A percentile compares a stretch with the other conserved stretches of the same genome.
Evolutionary conservation across 495 filamentous ascomycete species (phyloP).

Genomic region (Penicillium waksmanii): DNA sequence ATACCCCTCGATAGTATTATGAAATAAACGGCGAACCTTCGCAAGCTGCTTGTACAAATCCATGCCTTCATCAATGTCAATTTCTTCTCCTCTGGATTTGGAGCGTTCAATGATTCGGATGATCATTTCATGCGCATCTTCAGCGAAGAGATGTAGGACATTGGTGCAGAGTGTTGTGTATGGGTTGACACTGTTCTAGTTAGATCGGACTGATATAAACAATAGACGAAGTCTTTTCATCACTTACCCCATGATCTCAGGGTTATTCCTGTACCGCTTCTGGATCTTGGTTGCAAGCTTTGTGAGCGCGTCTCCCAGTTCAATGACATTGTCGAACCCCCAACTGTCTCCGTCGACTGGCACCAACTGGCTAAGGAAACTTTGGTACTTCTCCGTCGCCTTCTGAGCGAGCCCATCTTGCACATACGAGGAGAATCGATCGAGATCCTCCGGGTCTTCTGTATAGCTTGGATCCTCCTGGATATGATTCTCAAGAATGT

Average conservation of each 20-base stretch:
- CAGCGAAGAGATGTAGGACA: conserved; percentile 85
- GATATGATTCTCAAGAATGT: conserved; percentile 82
- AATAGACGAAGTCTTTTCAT: background rate
- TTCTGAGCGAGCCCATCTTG: conserved; percentile 71
- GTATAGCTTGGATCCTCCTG: conserved; percentile 76
- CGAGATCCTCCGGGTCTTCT: conserved; percentile 65
- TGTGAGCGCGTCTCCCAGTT: conserved; percentile 82
- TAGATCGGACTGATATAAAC: conserved; percentile 20
- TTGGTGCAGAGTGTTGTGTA: conserved; percentile 78
- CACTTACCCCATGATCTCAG: conserved; percentile 80
- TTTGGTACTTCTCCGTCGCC: conserved; percentile 74
- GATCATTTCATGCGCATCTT: conserved; percentile 83
- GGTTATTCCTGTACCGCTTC: conserved; percentile 88
- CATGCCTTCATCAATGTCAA: conserved; percentile 89
- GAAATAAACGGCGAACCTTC: conserved; percentile 78
- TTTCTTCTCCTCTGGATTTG: conserved; percentile 69
- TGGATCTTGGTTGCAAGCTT: conserved; percentile 82
- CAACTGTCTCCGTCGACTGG: conserved; percentile 76
- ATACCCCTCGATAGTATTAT: conserved; percentile 67
- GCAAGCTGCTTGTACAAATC: conserved; percentile 88
- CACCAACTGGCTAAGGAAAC: conserved; percentile 70
- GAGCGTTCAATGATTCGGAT: conserved; percentile 74
- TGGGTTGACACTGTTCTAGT: conserved; percentile 65
- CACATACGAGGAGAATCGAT: conserved; percentile 70
- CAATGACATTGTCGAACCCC: conserved; percentile 84